phyloP scores from a whole-genome alignment of 257 asterid species.

The Ophiorrhiza pumila region DNA sequence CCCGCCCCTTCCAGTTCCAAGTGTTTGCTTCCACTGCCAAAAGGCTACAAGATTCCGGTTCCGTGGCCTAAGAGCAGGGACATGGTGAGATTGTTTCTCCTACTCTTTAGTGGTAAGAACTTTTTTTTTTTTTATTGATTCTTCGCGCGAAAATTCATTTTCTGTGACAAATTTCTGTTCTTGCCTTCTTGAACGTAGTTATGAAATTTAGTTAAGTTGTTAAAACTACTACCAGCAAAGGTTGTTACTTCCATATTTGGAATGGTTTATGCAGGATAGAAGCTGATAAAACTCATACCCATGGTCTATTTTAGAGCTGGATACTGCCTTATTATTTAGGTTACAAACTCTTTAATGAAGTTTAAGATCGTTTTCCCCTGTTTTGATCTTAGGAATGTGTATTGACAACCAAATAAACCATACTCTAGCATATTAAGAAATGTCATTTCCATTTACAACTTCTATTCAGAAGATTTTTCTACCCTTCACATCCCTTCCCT shows the following conservation, averaged over 20 bases:
- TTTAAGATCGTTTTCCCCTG: not conserved
- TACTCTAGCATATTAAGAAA: not conserved
- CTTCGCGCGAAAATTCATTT: not conserved
- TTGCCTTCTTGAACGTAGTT: not conserved
- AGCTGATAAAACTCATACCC: too few species aligned
- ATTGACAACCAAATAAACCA: not conserved
- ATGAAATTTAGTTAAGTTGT: not conserved
- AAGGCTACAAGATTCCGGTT: slow-evolving; percentile 64
- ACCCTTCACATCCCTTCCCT: not conserved
- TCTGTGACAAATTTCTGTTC: not conserved
- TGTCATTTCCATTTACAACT: not conserved
- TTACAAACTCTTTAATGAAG: not conserved
- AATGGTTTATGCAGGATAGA: not conserved
- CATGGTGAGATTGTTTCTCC: slow-evolving; percentile 74
- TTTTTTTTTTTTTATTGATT: slow-evolving; percentile 3
- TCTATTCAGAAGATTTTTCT: not conserved
- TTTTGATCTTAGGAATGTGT: not conserved
- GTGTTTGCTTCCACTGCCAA: slow-evolving; percentile 77
- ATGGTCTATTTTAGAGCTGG: too few species aligned
- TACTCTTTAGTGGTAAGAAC: slow-evolving; percentile 57
- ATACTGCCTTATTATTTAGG: not conserved
- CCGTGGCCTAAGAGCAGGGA: slow-evolving; percentile 97
- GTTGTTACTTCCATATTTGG: not conserved
- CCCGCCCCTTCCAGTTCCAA: slow-evolving; percentile 48
- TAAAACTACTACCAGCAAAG: not conserved